Conservation (phyloP, 371 early-diverging fungal genomes). For the Sporodiniella umbellata region DNA sequence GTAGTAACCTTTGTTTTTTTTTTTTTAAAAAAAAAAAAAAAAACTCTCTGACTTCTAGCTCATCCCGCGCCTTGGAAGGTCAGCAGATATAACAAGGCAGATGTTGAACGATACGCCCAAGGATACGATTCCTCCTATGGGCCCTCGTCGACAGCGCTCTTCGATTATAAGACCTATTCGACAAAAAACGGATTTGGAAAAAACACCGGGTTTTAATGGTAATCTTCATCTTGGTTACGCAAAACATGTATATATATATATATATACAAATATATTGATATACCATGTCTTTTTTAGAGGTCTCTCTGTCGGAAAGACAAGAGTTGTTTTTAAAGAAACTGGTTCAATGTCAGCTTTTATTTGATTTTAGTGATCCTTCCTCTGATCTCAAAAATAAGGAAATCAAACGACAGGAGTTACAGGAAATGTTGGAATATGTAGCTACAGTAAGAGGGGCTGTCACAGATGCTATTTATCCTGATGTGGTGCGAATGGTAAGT, state of each 20-base stretch:
- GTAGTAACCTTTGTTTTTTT: background rate
- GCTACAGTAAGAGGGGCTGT: conserved; percentile 82
- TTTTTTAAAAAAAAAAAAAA: background rate
- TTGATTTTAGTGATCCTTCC: conserved; percentile 91
- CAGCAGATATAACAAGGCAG: conserved; percentile 22
- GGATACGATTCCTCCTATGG: conserved; percentile 75
- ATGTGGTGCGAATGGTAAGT: conserved; percentile 88
- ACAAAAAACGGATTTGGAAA: conserved; percentile 72
- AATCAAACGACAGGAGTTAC: conserved; percentile 87
- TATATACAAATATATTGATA: too few relatives aligned
- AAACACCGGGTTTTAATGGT: conserved; percentile 78
- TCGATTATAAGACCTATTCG: conserved; percentile 76
- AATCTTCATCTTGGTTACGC: conserved; percentile 2
- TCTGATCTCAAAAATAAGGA: conserved; percentile 91
- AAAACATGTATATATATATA: too few relatives aligned
- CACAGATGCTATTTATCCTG: conserved; percentile 88
- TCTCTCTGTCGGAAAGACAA: conserved; percentile 66
- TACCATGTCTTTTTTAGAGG: conserved; percentile 53
- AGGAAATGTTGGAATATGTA: conserved; percentile 91
- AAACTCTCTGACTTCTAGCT: too few relatives aligned
- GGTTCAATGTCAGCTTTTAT: conserved; percentile 84
- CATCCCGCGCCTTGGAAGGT: conserved; percentile 13
- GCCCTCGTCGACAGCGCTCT: conserved; percentile 82
- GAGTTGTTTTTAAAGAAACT: conserved; percentile 87
- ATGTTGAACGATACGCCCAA: conserved; percentile 57